phyloP scores from a whole-genome alignment of 257 asterid species.

The Oldenlandia corymbosa region DNA sequence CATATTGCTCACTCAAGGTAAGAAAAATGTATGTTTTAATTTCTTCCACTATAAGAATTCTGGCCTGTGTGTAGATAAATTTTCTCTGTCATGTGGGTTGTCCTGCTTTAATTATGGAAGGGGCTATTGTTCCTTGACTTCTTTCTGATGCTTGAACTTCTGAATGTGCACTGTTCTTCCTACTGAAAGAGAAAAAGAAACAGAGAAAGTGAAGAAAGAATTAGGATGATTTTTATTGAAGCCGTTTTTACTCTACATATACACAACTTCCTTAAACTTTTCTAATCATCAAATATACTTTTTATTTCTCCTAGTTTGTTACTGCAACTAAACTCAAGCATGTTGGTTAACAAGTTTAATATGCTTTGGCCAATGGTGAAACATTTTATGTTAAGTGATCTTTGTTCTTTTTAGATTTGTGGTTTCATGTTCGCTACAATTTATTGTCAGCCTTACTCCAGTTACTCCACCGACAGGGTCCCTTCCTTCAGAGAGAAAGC shows the following conservation, averaged over 20 bases:
- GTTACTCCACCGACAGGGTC: constrained; percentile 30
- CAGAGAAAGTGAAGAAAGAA: constrained; percentile 4
- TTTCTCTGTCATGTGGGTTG: not conserved
- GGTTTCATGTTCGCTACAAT: constrained; percentile 5
- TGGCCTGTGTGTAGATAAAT: not conserved
- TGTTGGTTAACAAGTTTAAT: not conserved
- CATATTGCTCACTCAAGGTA: constrained; percentile 62
- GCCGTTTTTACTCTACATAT: not conserved
- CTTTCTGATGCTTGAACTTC: not conserved
- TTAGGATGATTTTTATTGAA: not conserved
- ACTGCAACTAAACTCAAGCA: not conserved
- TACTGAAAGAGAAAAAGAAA: not conserved
- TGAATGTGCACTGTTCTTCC: not conserved
- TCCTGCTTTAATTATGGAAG: not conserved
- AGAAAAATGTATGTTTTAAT: constrained; percentile 1
- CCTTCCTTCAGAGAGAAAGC: constrained; percentile 36
- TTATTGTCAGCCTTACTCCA: not conserved
- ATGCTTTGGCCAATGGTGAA: not conserved
- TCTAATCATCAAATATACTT: too few species aligned
- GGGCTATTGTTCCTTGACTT: not conserved
- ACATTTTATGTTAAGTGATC: not conserved
- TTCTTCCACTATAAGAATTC: not conserved
- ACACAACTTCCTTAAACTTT: not conserved
- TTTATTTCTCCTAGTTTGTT: not conserved
- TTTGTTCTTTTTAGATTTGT: not conserved